Base-by-base conservation (phyloP, 2,329 filamentous ascomycete species). In the Colletotrichum incanum region DNA sequence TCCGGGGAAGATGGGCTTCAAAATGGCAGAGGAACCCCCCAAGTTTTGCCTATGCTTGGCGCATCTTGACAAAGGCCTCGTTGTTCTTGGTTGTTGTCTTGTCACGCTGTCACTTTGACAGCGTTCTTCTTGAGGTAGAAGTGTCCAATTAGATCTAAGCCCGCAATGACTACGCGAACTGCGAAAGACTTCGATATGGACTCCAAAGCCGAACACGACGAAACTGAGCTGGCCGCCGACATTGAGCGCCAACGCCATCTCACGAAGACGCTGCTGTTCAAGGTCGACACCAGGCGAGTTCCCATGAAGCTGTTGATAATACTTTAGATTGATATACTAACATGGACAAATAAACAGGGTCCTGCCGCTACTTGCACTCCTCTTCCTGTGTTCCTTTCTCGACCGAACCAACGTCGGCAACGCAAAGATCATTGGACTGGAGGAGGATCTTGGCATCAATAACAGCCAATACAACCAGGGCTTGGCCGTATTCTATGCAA, bases 401-500 rank as follows among this genome's bases (percentile, higher is more conserved):
- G 92, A 93, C 79, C 87, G 92, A 52, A 93, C 91, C n/a, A 94
- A 93, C 77, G 90, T 93, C 47, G 92, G 92, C 47, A 93, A 93
- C 76, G 92, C 91, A 31, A 90, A 90, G 73, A 89, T 93, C 11
- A 85, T 92, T 63, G 88, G 89, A 0, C 84, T 94, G 18, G 88
- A 92, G 75, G 75, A 82, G 1, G 88, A 91, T 76, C 79, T 92
- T 2, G 78, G 82, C 55, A 89, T 94, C 74, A 87, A 82, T 6
- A 88, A 91, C 69, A 81, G 85, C 66, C 89, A 93, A 77, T 93
- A 93, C 79, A 88, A 90, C 59, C 87, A 89, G 52, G 91, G 90
- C 1, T 82, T 93, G 39, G 86, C 89, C 16, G 88, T 91, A 1
- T 93, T 91, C 76, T 93, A 92, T 79, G 88, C 89, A 4, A 89